Conservation (phyloP, 2,329 filamentous ascomycete species). For the Zymoseptoria crescenta region DNA sequence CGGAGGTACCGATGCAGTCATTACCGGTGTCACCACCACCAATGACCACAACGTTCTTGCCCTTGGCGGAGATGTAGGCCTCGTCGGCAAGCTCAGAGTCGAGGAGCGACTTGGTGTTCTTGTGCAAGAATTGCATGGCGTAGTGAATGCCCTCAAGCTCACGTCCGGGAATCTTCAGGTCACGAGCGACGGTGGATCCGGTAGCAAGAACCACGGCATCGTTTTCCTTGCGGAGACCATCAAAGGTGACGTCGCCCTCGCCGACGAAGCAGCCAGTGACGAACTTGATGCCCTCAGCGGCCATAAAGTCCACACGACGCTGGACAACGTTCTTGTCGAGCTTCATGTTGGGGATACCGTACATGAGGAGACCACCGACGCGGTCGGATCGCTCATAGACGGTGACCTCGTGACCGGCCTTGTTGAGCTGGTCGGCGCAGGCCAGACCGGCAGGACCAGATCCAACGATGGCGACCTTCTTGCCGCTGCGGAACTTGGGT, state of each 20-base stretch:
- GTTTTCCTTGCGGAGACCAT: constrained; percentile 63
- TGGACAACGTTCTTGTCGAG: constrained; percentile 96
- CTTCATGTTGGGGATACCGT: constrained; percentile 99
- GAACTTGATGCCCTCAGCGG: constrained; percentile 76
- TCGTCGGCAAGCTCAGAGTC: constrained; percentile 81
- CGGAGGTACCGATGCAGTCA: constrained; percentile 93
- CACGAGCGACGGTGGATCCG: constrained; percentile 85
- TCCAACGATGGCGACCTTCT: constrained; percentile 80
- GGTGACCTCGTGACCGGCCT: constrained; percentile 78
- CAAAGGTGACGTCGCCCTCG: constrained; percentile 59
- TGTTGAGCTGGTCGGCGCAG: constrained; percentile 87
- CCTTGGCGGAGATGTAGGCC: constrained; percentile 87
- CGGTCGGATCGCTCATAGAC: constrained; percentile 91
- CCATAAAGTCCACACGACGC: constrained; percentile 92
- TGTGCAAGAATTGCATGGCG: constrained; percentile 95
- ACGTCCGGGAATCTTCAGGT: constrained; percentile 83
- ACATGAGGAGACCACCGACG: constrained; percentile 88
- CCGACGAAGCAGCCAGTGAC: constrained; percentile 71
- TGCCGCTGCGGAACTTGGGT: constrained; percentile 73
- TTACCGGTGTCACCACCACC: constrained; percentile 97
- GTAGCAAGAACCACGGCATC: constrained; percentile 87
- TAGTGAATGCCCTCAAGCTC: constrained; percentile 87
- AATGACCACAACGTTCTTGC: constrained; percentile 92
- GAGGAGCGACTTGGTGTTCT: constrained; percentile 94
- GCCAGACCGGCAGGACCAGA: constrained; percentile 89